Evolutionary conservation across 2,329 filamentous ascomycete genomes (phyloP), one percentile per base, ranked within the genome.

Genomic region (Aureobasidium sp.): DNA sequence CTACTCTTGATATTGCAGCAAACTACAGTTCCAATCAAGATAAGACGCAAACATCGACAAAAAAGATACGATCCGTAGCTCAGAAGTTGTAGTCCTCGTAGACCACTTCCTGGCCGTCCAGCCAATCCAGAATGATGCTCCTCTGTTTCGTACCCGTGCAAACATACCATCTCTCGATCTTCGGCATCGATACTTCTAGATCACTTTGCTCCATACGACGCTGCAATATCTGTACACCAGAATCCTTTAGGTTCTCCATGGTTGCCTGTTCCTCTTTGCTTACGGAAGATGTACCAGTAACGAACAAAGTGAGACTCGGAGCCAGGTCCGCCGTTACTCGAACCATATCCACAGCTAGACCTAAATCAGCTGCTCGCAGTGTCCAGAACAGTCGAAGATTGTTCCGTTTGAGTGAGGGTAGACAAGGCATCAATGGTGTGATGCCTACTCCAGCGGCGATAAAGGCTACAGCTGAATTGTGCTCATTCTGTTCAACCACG

Each of bases 401-500:
- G 66, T 82, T 76, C 27, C 75, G 50, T 15, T 50, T 48, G 7
- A 58, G 31, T 7, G 43, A 40, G 11, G 62, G 56, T 1, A 93
- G 74, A 8, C 85, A 77, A 0, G 79, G 81, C n/a, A 97, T 81
- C 4, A 96, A 71, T 2, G 94, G 94, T 33, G 94, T 97, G 67
- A 97, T 93, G 0, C 94, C 94, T 9, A 97, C 92, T 4, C 94
- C 94, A 0, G 88, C 93, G 8, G 93, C 93, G 4, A 97, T 78
- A 69, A 95, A 96, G 0, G 82, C 82, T 1, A 84, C 74, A 1
- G 88, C 78, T 40, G 79, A 69, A 36, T 68, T 68, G 10, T 73
- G 66, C 1, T 63, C 66, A 25, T 71, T 73, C 38, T 80, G 75
- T 48, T 66, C 61, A 7, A 77, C 73, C 20, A 71, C 71, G 68